Base-by-base conservation (phyloP, 2,329 filamentous ascomycete species). In the Lojkania enalia region DNA sequence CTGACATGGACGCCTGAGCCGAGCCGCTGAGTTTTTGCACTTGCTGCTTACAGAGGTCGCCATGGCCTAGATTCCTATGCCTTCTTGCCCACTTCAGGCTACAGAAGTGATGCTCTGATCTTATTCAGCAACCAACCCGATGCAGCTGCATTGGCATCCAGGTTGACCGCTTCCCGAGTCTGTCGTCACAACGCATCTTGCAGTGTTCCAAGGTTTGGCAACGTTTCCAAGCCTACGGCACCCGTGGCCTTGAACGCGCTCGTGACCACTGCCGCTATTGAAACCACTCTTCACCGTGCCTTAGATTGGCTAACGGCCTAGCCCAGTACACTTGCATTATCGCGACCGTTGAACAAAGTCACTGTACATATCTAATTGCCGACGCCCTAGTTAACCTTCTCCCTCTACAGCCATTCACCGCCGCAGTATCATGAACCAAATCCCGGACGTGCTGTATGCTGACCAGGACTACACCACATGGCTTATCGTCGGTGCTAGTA, bases 401-500 rank as follows among this genome's bases (percentile, higher is more conserved):
- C 19, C 44, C 14, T 19, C 36, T 27, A 20, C 36, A 39, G 31
- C 33, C 42, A 11, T 14, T 38, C 38, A n/a, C 37, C 39, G 31
- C 18, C 42, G 15, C 49, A 49, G 9, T 11, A 16, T 5, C 55
- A 73, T 73, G 69, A 71, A 72, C 56, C 71, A 67, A 52, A 74
- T 73, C 40, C 70, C 71, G 15, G 65, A 71, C 57, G 58, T 72
- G 33, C 61, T 74, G 38, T 74, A 71, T 50, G 64, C 65, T 48
- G 66, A 71, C 41, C 60, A 67, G 50, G 63, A 72, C 42, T 65
- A 54, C 46, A 72, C 69, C 44, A 75, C 74, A 35, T 76, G 74
- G 74, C 61, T 75, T 37, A 69, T 77, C 39, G 61, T 76, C 13
- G 74, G 74, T 40, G 73, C 74, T 27, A 74, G 71, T 32, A 67